Percentiles rank a stretch among this genome's conserved stretches.
Evolutionary conservation across 768 basidiomycete genomes (phyloP).

Genomic region (Cystobasidium ongulense): DNA sequence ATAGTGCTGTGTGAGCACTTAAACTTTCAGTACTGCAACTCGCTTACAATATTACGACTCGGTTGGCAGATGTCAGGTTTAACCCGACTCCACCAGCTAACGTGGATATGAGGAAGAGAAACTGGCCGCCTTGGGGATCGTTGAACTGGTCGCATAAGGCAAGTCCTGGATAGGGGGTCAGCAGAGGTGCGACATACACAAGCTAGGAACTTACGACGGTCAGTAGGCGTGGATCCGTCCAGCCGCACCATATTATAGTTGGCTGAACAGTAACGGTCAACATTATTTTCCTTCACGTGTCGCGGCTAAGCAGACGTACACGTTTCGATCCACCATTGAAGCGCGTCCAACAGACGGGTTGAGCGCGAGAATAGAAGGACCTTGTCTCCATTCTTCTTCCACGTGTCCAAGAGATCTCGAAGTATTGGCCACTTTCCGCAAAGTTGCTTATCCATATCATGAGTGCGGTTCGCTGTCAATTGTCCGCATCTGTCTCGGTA

Average conservation of each 20-base stretch:
- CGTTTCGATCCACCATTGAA: slow-evolving; percentile 34
- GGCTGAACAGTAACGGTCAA: not conserved
- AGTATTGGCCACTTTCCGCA: slow-evolving; percentile 85
- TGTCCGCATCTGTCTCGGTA: slow-evolving; percentile 42
- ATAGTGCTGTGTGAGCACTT: not conserved
- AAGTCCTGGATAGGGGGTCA: not conserved
- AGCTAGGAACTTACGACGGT: slow-evolving; percentile 54
- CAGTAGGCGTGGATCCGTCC: slow-evolving; percentile 65
- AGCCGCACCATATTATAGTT: slow-evolving; percentile 46
- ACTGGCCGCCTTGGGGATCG: slow-evolving; percentile 55
- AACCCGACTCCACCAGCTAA: slow-evolving; percentile 84
- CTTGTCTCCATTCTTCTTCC: slow-evolving; percentile 62
- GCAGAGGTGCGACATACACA: not conserved
- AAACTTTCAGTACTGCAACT: not conserved
- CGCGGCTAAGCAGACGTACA: not conserved
- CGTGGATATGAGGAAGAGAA: slow-evolving; percentile 80
- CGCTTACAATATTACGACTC: slow-evolving; percentile 81
- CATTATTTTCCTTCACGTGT: slow-evolving; percentile 24
- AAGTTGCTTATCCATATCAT: slow-evolving; percentile 57
- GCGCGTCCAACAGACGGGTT: slow-evolving; percentile 28
- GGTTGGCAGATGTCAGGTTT: slow-evolving; percentile 85
- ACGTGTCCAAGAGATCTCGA: slow-evolving; percentile 60
- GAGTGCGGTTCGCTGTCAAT: slow-evolving; percentile 53
- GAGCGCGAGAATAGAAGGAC: slow-evolving; percentile 30
- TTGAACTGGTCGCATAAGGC: slow-evolving; percentile 60